phyloP scores from a whole-genome alignment of 192 early-diverging fungal species.

The Linnemannia hyalina region DNA sequence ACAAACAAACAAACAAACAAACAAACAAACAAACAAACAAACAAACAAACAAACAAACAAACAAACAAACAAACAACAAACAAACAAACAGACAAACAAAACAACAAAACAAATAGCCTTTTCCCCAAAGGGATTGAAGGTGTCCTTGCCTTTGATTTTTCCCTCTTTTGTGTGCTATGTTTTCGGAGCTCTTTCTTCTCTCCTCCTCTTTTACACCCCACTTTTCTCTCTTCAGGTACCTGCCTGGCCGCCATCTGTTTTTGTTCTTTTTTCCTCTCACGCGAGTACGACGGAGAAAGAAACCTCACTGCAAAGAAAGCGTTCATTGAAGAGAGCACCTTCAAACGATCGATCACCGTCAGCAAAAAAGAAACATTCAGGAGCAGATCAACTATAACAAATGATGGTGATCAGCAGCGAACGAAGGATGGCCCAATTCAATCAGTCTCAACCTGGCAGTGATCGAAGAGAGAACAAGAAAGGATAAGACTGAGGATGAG shows the following conservation, averaged over 20 bases:
- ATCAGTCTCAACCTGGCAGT: neutral
- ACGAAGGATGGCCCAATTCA: neutral
- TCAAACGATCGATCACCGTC: neutral
- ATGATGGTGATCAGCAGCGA: neutral
- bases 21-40: neutral
- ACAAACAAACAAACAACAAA: neutral
- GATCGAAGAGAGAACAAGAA: neutral
- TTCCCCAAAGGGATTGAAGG: neutral
- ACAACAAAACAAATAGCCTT: neutral
- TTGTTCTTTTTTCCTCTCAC: neutral
- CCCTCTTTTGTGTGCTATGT: neutral
- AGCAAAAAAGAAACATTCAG: neutral
- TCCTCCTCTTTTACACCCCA: neutral
- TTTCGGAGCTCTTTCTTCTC: neutral
- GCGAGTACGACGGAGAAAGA: constrained; percentile 5
- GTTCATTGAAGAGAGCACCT: neutral
- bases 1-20: neutral
- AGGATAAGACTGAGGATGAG: no score
- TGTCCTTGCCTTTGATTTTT: neutral
- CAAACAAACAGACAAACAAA: neutral
- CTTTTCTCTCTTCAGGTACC: neutral
- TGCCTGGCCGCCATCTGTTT: neutral
- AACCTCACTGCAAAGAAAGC: neutral
- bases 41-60: neutral
- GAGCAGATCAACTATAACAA: neutral